Evolutionary conservation across 2,329 filamentous ascomycete genomes (phyloP), one percentile per base, ranked within the genome.

Genomic region (Cordyceps sp.): DNA sequence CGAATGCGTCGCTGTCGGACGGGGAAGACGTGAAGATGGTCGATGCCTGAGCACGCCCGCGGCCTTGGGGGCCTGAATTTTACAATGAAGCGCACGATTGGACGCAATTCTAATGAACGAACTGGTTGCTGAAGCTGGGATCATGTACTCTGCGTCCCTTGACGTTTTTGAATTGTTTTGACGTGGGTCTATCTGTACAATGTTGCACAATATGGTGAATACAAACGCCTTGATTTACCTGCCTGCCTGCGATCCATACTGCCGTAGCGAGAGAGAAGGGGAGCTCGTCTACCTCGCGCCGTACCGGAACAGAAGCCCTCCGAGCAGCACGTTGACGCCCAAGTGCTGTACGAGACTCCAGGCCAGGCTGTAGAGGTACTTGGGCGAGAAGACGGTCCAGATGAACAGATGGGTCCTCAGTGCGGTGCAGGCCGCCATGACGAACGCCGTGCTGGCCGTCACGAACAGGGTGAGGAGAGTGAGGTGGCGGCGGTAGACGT

Each of bases 361-460:
- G 12, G 79, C 84, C 64, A 90, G 78, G 40, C 75, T 81, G 52
- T 93, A 98, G 42, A 98, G 58, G 53, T 86, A 96, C 54, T 96
- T 98, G 0, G 90, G 90, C 40, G 83, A 93, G 54, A 98, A 98
- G 10, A 98, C 90, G 1, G 88, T 96, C 90, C 90, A 98, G 38
- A 98, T 86, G 50, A 98, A 98, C 36, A 98, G 54, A 62, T 98
- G 90, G 20, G 82, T 84, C 42, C 88, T 64, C 48, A 98, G 54
- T 7, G 70, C 64, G 30, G 80, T 85, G 53, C 90, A 98, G 13
- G 88, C 85, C 12, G 68, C 72, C 88, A 96, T 96, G 17, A 94
- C 78, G 29, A 73, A 78, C 3, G 73, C 55, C 33, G 82, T 55
- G 39, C 73, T 73, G 2, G 62, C 59, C 1, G 78, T 66, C 10